Evolutionary conservation across 169 alveolate species (phyloP).

Genomic region (Hepatocystis sp.): DNA sequence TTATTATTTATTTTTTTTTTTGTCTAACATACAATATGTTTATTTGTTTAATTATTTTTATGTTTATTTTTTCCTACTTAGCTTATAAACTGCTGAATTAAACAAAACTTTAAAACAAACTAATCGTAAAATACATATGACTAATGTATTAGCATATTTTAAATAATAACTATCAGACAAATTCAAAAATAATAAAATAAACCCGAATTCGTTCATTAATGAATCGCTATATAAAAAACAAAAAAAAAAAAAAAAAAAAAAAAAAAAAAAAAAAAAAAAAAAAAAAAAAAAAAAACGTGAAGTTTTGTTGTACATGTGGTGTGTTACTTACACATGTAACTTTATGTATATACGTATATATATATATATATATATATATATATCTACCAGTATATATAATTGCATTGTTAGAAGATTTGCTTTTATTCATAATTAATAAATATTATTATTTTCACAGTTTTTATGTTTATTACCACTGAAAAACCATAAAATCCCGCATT

Average conservation of each 20-base stretch:
- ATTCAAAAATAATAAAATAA: constrained; percentile 52
- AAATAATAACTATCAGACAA: constrained; percentile 46
- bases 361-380: constrained; percentile 11
- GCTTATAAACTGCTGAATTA: constrained; percentile 57
- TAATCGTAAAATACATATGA: constrained; percentile 48
- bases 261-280: not conserved
- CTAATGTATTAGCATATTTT: constrained; percentile 53
- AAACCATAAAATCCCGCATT: constrained; percentile 72
- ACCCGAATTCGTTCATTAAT: constrained; percentile 67
- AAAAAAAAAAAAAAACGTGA: not conserved
- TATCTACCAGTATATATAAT: too few relatives aligned
- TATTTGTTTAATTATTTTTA: too few relatives aligned
- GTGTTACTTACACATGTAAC: not conserved
- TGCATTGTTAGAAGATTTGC: too few relatives aligned
- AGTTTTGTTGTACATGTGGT: too few relatives aligned
- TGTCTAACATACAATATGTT: too few relatives aligned
- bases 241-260: not conserved
- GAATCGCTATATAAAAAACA: too few relatives aligned
- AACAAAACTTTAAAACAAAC: constrained; percentile 49
- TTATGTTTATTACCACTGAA: constrained; percentile 37
- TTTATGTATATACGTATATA: not conserved
- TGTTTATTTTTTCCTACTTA: constrained; percentile 12
- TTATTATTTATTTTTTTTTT: too few relatives aligned
- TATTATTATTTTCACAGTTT: not conserved
- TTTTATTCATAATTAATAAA: not conserved